Percentiles rank a stretch among this genome's conserved stretches.
Evolutionary conservation across 148 eudicot species (phyloP).

Genomic region (Polygonum maritimum): DNA sequence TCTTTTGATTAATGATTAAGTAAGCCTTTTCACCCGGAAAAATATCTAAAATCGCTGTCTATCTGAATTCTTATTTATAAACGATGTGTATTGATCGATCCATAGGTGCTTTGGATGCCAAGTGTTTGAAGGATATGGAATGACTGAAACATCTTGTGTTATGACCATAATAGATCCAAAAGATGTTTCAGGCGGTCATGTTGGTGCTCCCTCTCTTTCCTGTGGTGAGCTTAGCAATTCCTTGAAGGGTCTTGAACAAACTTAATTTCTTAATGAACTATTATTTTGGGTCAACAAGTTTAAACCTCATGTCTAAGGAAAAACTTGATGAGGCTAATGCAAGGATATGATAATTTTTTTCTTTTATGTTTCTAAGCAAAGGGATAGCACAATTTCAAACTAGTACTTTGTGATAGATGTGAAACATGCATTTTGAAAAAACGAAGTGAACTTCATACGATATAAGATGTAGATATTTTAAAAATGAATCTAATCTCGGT

Average conservation of each 20-base stretch:
- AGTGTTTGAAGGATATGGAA: conserved; percentile 87
- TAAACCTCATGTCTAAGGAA: neutral
- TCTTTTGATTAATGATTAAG: neutral
- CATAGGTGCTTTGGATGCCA: conserved; percentile 83
- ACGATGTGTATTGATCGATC: neutral
- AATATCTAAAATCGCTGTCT: neutral
- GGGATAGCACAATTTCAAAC: neutral
- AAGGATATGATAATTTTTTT: neutral
- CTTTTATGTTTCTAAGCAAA: neutral
- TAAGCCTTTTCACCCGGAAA: neutral
- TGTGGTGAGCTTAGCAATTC: conserved; percentile 51
- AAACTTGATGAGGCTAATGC: neutral
- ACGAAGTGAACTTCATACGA: neutral
- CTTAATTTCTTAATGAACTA: neutral
- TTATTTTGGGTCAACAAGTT: neutral
- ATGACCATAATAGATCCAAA: conserved; percentile 63
- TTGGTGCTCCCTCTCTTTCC: conserved; percentile 83
- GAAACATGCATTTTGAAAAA: neutral
- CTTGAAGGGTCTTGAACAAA: neutral
- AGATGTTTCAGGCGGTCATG: conserved; percentile 77
- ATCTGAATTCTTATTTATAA: neutral
- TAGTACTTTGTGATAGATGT: neutral
- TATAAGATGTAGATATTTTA: neutral
- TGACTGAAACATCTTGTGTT: conserved; percentile 93
- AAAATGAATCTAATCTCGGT: neutral